Evolutionary conservation across 495 filamentous ascomycete species (phyloP), one percentile per base, ranked within the genome.

Genomic region (Neurospora sp.): DNA sequence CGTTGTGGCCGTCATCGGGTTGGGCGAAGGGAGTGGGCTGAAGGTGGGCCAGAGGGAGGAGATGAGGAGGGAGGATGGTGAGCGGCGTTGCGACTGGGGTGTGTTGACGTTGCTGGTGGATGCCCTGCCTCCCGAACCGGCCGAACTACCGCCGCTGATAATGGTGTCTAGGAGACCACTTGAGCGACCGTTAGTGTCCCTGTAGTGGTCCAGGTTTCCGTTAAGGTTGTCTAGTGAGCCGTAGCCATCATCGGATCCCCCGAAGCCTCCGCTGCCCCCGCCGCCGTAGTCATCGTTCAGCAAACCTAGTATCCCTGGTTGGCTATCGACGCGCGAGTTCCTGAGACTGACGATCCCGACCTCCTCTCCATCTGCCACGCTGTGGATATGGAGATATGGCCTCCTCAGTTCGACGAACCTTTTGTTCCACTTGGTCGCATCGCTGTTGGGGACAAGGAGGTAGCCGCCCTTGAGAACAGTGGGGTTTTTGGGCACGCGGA

Each of bases 401-500:
- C 91, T 89, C 35, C 96, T 90, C 39, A 99, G 89, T 78, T 99
- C 96, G 69, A 97, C 93, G 78, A 94, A 97, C 54, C 95, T 92
- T 74, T 94, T 93, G 6, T 92, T 85, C 96, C 96, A 99, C 73
- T 89, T 87, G 37, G 90, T 91, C 37, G 90, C 91, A 69, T 92
- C 88, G 72, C 87, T 86, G 75, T 89, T 89, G 6, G 94, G 94
- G 5, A 90, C 92, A 20, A 97, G 84, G 38, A 98, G 89, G 78
- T 95, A 94, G 42, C 94, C 94, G 8, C 90, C 88, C 82, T 95
- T 96, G 66, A 93, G 84, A n/a, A 93, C 86, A 20, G 87, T 86
- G 3, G 93, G 85, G 73, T 91, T 92, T 80, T 92, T 97, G 70
- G 89, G 88, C 23, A 94, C 87, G 59, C 88, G 86, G 44, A 91